phyloP scores from a whole-genome alignment of 2,329 filamentous ascomycete species.

The Exophiala bonariae region DNA sequence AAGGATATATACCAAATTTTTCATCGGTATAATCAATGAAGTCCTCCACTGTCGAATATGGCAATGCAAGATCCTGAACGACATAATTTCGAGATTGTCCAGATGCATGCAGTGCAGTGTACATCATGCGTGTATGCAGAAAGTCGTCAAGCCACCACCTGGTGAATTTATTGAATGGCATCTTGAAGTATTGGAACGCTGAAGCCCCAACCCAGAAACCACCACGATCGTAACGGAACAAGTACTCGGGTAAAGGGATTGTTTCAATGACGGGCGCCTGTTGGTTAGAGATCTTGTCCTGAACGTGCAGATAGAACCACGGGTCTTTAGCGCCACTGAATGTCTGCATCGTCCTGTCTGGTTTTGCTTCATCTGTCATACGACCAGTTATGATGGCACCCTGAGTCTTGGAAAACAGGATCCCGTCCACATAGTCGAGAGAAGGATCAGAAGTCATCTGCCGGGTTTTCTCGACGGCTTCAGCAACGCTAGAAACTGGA shows the following conservation, averaged over 20 bases:
- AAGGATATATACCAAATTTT: conserved; percentile 51
- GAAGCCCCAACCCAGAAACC: conserved; percentile 59
- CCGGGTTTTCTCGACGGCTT: conserved; percentile 51
- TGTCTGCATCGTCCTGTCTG: conserved; percentile 33
- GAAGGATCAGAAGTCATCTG: conserved; percentile 40
- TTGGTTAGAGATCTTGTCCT: conserved; percentile 28
- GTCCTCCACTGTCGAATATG: conserved; percentile 47
- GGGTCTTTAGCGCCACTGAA: conserved; percentile 64
- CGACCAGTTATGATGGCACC: conserved; percentile 63
- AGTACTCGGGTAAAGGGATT: conserved; percentile 53
- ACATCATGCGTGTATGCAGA: conserved; percentile 59
- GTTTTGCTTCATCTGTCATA: conserved; percentile 49
- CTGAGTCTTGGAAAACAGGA: conserved; percentile 58
- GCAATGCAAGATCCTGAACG: conserved; percentile 62
- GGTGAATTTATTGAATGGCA: conserved; percentile 60
- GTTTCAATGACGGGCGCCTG: conserved; percentile 33
- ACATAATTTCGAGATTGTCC: conserved; percentile 54
- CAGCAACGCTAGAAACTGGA: conserved; percentile 51
- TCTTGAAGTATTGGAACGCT: conserved; percentile 55
- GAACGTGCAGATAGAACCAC: conserved; percentile 73
- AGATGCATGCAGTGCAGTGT: conserved; percentile 59
- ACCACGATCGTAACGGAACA: conserved; percentile 60
- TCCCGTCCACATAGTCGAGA: conserved; percentile 69
- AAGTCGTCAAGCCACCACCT: conserved; percentile 59
- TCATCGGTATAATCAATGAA: conserved; percentile 52